Evolutionary conservation across 768 basidiomycete genomes (phyloP), one percentile per base, ranked within the genome.

Genomic region (Calocybe indica): DNA sequence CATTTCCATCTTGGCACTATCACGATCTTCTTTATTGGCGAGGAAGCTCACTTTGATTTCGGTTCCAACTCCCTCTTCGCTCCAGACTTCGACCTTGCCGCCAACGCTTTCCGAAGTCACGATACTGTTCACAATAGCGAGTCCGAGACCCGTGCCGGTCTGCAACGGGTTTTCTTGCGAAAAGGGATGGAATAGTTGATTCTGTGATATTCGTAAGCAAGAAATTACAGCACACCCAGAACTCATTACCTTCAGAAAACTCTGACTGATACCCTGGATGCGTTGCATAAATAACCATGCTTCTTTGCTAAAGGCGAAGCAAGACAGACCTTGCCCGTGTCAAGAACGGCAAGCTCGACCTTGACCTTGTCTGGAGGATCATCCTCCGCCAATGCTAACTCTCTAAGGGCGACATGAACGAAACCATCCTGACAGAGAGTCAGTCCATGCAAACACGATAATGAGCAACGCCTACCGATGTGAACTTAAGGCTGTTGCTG

Each of bases 121-220:
- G 53, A 96, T 96, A 55, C 86, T 91, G 69, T 88, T 92, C 60
- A 96, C 94, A 54, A 97, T 96, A 31, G 94, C 93, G 15, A 96
- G 80, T 7, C 94, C 94, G 6, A 97, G 78, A 5, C 93, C 94
- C 1, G 93, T 96, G 1, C 93, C 93, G 1, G 91, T 83, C 58
- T 94, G 92, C 5, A 95, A 63, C 1, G 93, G 92, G 55, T 95
- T 94, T 65, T 96, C 94, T 69, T 97, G 94, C 1, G 92, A 92
- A 68, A 97, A 97, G 0, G 94, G 94, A 56, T 95, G 94, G 70
- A 96, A 97, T 5, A 97, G 73, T 67, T 94, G 90, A 56, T 96
- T 92, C 87, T 88, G 54, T 49, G 29, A 48, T 12, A n/a, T 10
- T 28, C 37, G 41, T 37, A 44, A 39, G 36, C 28, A 43, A 40